Percentiles rank a stretch among this genome's conserved stretches.
phyloP scores from a whole-genome alignment of 2,329 filamentous ascomycete species.

The Teratosphaeria nubilosa region DNA sequence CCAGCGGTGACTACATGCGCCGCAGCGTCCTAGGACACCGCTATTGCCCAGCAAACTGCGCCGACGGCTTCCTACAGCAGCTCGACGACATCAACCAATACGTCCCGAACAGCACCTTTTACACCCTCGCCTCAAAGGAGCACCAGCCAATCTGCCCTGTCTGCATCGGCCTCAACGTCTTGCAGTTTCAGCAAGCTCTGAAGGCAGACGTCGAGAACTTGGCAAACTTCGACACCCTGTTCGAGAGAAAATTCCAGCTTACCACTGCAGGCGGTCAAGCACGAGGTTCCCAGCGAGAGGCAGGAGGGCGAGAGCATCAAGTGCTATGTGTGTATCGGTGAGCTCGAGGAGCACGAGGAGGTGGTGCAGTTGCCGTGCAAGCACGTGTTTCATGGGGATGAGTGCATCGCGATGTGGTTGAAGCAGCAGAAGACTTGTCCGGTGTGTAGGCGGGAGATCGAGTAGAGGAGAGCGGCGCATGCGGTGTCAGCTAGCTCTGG shows the following conservation, averaged over 20 bases:
- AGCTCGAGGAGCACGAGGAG: neutral
- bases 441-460: neutral
- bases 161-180: conserved; percentile 16
- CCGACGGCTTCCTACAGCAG: conserved; percentile 12
- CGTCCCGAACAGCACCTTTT: conserved; percentile 11
- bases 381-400: neutral
- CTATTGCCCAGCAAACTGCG: conserved; percentile 10
- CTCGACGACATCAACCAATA: neutral
- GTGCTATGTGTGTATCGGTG: neutral
- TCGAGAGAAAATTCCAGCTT: neutral
- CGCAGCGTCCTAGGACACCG: neutral
- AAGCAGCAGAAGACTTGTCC: neutral
- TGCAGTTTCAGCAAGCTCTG: conserved; percentile 12
- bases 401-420: neutral
- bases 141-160: conserved; percentile 17
- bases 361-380: neutral
- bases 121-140: conserved; percentile 4
- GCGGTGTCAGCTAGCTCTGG: too few relatives aligned
- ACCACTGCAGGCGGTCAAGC: neutral
- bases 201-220: neutral
- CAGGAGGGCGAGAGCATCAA: neutral
- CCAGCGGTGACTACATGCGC: conserved; percentile 13
- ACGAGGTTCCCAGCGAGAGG: neutral
- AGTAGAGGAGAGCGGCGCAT: neutral
- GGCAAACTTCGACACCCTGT: neutral